Base-by-base conservation (phyloP, 352 stramenopile species). In the Blastocystis sp. region DNA sequence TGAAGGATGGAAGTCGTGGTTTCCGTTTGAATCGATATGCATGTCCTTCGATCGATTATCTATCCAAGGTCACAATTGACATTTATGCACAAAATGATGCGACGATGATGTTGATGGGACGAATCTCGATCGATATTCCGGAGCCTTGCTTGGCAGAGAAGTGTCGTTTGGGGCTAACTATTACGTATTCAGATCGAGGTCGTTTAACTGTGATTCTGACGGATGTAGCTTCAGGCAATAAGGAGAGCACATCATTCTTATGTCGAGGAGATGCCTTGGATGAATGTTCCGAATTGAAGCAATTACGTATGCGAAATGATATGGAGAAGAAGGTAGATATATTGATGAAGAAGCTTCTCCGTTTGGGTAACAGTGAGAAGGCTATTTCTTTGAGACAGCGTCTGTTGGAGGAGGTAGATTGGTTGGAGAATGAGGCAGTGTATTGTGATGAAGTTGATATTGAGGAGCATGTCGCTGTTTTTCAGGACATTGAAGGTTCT, bases 391-490 rank as follows among this genome's bases (percentile, higher is more conserved):
- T 1, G 12, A 14, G 71, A 39, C 43, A 27, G 49, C 19, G 21
- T 6, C 1, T 83, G 16, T 52, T 83, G 27, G 71, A 21, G 49
- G 66, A 65, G 6, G 39, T 52, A 37, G 46, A 39, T 27, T 29
- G 42, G 19, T 43, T 83, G 14, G n/a, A 32, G 43, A 32, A 83
- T 19, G 27, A n/a, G 14, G 42, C n/a, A n/a, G 27, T 54, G 24
- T 74, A 74, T 46, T 51, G 35, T n/a, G 49, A 66, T 66, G 51
- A 66, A n/a, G 65, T 58, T 52, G 65, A 77, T n/a, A 6, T 35
- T 12, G 19, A 51, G 37, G 65, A 54, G 32, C 32, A 77, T 43
- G 19, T 11, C 39, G 21, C 46, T 11, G 16, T 73, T 46, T 9
- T 27, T 0, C 32, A 73, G 7, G 32, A 51, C 16, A 43, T 51